phyloP scores from a whole-genome alignment of 345 rosid species.

The Microthlaspi erraticum region DNA sequence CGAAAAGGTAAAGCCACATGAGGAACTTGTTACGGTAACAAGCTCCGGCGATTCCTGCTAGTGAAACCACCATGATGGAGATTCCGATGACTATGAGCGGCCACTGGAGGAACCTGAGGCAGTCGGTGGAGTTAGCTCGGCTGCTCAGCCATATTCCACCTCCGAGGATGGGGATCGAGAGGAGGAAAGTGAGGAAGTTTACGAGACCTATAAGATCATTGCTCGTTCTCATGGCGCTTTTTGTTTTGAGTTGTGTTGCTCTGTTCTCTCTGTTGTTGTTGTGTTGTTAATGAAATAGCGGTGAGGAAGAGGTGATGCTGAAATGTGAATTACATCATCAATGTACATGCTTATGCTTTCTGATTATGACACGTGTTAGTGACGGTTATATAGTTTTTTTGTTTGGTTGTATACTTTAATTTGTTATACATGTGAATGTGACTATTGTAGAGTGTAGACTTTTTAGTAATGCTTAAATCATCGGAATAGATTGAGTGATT shows the following conservation, averaged over 20 bases:
- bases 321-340: constrained; percentile 24
- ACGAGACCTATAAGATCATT: constrained; percentile 80
- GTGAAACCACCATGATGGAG: constrained; percentile 74
- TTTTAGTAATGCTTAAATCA: no score
- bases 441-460: not conserved
- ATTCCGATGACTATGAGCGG: constrained; percentile 83
- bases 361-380: constrained; percentile 34
- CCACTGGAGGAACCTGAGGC: constrained; percentile 91
- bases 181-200: constrained; percentile 86
- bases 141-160: constrained; percentile 98
- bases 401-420: constrained; percentile 3
- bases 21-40: constrained; percentile 82
- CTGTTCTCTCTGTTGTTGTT: constrained; percentile 8
- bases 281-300: constrained; percentile 32
- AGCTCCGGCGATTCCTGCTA: constrained; percentile 90
- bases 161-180: constrained; percentile 87
- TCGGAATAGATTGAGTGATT: no score
- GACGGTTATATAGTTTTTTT: constrained; percentile 21
- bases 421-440: constrained; percentile 2
- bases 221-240: constrained; percentile 64
- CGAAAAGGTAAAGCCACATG: constrained; percentile 83
- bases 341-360: constrained; percentile 28
- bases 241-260: not conserved
- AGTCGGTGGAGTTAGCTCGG: constrained; percentile 89
- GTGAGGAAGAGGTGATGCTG: constrained; percentile 33